Conservation (phyloP, 2,329 filamentous ascomycete species). For the Colletotrichum tropicale region DNA sequence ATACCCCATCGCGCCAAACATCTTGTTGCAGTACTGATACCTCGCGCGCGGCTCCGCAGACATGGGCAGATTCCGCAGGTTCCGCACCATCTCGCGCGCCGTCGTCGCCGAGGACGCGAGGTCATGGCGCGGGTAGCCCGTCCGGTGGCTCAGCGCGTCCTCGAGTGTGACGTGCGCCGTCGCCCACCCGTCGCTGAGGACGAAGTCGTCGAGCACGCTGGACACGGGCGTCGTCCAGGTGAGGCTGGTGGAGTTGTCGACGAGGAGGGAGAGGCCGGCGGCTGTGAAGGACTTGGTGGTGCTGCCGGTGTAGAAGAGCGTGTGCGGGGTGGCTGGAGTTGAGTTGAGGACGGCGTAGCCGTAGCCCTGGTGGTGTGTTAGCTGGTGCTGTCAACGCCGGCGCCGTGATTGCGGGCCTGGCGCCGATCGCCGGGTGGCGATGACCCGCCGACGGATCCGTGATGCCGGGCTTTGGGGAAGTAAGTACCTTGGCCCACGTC, state of each 20-base stretch:
- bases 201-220: conserved; percentile 56
- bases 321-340: conserved; percentile 45
- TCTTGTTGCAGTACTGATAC: conserved; percentile 56
- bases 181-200: conserved; percentile 48
- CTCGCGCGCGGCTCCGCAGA: conserved; percentile 45
- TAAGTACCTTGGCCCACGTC: conserved; percentile 35
- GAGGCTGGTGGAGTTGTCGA: conserved; percentile 40
- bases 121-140: conserved; percentile 52
- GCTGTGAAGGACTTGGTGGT: conserved; percentile 61
- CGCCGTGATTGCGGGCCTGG: neutral
- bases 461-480: neutral
- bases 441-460: too few species aligned
- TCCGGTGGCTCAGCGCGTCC: conserved; percentile 58
- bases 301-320: conserved; percentile 59
- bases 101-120: conserved; percentile 28
- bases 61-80: conserved; percentile 49
- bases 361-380: conserved; percentile 36
- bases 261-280: conserved; percentile 52
- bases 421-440: neutral
- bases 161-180: conserved; percentile 57
- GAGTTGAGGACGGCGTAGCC: conserved; percentile 38
- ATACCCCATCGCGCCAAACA: conserved; percentile 49
- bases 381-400: neutral
- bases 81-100: conserved; percentile 41
- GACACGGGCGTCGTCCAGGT: conserved; percentile 53